Percentiles rank a stretch among this genome's conserved stretches.
phyloP scores from a whole-genome alignment of 139 green algal species.

The Astrephomene gubernaculifera region DNA sequence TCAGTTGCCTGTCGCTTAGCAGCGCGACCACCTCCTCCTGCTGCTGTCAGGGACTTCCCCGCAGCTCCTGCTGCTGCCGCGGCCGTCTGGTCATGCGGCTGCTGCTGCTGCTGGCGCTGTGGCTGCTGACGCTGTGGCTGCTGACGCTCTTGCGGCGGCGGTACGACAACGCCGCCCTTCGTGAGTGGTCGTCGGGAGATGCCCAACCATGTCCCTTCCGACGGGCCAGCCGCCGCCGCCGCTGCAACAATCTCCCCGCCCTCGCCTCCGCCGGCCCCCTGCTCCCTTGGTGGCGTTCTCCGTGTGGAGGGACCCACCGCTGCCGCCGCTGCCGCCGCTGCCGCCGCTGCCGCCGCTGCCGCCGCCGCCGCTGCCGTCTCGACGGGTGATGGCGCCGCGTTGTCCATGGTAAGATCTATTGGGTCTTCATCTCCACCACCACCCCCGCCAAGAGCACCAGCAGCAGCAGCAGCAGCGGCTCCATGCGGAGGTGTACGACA shows the following conservation, averaged over 20 bases:
- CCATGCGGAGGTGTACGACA: too few relatives aligned
- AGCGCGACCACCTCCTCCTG: too few relatives aligned
- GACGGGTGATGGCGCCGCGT: background rate
- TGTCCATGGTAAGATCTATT: conserved; percentile 20
- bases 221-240: too few relatives aligned
- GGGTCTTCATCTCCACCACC: background rate
- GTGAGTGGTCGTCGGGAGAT: background rate
- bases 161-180: background rate
- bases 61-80: background rate
- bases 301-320: background rate
- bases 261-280: background rate
- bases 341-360: background rate
- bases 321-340: background rate
- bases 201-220: conserved; percentile 10
- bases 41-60: too few relatives aligned
- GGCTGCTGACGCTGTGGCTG: background rate
- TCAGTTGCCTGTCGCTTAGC: conserved; percentile 8
- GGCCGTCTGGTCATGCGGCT: too few relatives aligned
- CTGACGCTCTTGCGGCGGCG: background rate
- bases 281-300: background rate
- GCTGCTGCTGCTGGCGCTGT: too few relatives aligned
- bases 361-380: background rate
- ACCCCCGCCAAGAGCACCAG: background rate
- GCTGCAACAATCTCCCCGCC: background rate
- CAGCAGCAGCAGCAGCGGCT: too few relatives aligned